Percentiles rank a stretch among this genome's conserved stretches.
Conservation (phyloP, 164 flowering plant species). For the Berberis thunbergii region DNA sequence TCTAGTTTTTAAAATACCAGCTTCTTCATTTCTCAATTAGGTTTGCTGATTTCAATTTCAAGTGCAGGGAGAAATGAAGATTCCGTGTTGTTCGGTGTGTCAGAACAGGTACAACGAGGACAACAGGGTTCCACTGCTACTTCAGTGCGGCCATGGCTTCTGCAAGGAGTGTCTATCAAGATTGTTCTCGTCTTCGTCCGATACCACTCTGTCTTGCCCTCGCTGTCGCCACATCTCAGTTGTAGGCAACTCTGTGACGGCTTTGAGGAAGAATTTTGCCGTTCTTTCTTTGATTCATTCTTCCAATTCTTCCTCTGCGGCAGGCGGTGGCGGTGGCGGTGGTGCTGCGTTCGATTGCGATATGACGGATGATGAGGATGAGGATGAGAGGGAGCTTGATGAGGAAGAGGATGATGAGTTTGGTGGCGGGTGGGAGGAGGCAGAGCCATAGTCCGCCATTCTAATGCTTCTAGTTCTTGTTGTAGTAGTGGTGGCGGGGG, state of each 20-base stretch:
- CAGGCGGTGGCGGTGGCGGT: neutral
- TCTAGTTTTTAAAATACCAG: too few species aligned
- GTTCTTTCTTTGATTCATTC: conserved; percentile 56
- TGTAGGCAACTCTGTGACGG: conserved; percentile 83
- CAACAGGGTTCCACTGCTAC: conserved; percentile 73
- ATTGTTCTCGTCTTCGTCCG: conserved; percentile 67
- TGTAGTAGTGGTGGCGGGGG: conserved; percentile 36
- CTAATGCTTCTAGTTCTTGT: conserved; percentile 34
- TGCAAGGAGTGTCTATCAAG: conserved; percentile 76
- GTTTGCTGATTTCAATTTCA: neutral
- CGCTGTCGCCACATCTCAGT: conserved; percentile 76
- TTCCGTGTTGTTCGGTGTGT: conserved; percentile 87
- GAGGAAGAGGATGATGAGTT: conserved; percentile 23
- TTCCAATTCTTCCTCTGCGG: conserved; percentile 11
- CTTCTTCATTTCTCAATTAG: too few species aligned
- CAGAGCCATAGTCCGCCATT: conserved; percentile 18
- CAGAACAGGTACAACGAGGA: conserved; percentile 84
- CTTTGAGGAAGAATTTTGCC: conserved; percentile 82
- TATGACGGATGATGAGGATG: conserved; percentile 42
- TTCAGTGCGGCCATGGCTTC: conserved; percentile 99
- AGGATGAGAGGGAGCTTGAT: conserved; percentile 6
- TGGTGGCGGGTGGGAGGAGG: conserved; percentile 10
- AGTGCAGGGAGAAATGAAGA: conserved; percentile 40
- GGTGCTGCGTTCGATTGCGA: conserved; percentile 22
- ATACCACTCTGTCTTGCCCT: conserved; percentile 72